Percentiles rank a stretch among this genome's conserved stretches.
Conservation (phyloP, 441 rosid genomes). For the Gossypium schwendimanii region DNA sequence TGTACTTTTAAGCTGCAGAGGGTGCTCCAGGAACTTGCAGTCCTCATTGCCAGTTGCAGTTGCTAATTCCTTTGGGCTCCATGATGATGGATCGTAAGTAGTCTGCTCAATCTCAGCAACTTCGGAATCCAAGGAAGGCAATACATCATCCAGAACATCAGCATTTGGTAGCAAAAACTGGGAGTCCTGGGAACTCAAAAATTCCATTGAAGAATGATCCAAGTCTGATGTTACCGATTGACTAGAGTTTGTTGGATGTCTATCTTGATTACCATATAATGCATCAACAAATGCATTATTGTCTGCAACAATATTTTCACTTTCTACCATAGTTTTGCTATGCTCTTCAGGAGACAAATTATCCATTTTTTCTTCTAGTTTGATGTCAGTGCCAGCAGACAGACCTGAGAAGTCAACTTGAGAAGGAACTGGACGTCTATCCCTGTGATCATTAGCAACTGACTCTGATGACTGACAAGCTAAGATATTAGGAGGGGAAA, state of each 20-base stretch:
- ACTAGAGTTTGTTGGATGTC: conserved; percentile 12
- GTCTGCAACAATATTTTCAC: conserved; percentile 39
- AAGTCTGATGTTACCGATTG: conserved; percentile 16
- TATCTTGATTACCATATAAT: conserved; percentile 32
- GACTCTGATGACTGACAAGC: conserved; percentile 17
- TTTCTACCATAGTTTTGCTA: conserved; percentile 26
- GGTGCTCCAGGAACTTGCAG: conserved; percentile 49
- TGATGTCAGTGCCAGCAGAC: conserved; percentile 23
- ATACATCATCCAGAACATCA: conserved; percentile 24
- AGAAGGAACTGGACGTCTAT: conserved; percentile 14
- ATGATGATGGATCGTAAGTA: conserved; percentile 54
- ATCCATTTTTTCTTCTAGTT: conserved; percentile 33
- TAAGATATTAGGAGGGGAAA: conserved; percentile 19
- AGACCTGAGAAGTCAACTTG: conserved; percentile 20
- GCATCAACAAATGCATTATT: conserved; percentile 40
- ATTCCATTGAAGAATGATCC: conserved; percentile 18
- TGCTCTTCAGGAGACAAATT: conserved; percentile 27
- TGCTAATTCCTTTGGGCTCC: conserved; percentile 82
- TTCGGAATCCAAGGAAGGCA: conserved; percentile 32
- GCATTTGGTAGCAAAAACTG: conserved; percentile 15
- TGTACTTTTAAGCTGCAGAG: conserved; percentile 65
- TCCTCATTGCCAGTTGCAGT: conserved; percentile 71
- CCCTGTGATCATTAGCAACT: conserved; percentile 19
- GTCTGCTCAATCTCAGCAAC: conserved; percentile 25
- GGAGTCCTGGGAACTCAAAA: conserved; percentile 16